A percentile compares a stretch with the other conserved stretches of the same genome.
These are phyloP conservation scores for Saccharomycopsis synnaedendra DNA, from an alignment of 805 yeast genomes.

Conservation along the genomic window DNA sequence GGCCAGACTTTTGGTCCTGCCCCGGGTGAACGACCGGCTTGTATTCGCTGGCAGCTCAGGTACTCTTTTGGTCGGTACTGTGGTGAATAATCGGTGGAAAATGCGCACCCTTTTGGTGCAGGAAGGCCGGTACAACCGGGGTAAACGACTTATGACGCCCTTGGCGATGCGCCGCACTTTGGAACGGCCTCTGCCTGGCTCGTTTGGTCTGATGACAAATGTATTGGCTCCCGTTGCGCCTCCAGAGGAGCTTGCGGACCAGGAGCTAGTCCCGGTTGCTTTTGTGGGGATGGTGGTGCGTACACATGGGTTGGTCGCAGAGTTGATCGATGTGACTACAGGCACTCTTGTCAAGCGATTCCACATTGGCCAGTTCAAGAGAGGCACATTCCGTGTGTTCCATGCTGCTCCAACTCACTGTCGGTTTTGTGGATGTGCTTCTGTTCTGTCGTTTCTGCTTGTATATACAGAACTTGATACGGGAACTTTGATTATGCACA, in stretches of 20 bases:
- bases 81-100: conserved; percentile 56
- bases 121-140: conserved; percentile 35
- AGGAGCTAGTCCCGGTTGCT: conserved; percentile 42
- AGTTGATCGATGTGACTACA: conserved; percentile 65
- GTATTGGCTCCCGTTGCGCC: conserved; percentile 6
- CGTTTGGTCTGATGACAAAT: conserved; percentile 12
- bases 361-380: conserved; percentile 50
- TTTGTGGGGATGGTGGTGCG: conserved; percentile 68
- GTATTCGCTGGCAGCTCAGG: conserved; percentile 41
- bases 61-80: conserved; percentile 49
- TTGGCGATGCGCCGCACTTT: conserved; percentile 24
- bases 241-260: conserved; percentile 18
- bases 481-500: conserved; percentile 54
- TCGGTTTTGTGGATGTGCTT: conserved; percentile 82
- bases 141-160: conserved; percentile 28
- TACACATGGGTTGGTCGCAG: conserved; percentile 45
- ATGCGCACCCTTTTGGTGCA: conserved; percentile 38
- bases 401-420: conserved; percentile 86
- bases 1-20: conserved; percentile 49
- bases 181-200: conserved; percentile 1
- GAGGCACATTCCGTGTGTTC: conserved; percentile 51
- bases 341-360: conserved; percentile 59
- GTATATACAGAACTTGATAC: conserved; percentile 55
- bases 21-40: conserved; percentile 64
- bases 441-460: conserved; percentile 60